phyloP scores from a whole-genome alignment of 225 moss, liverwort and hornwort species.

The Pleurozium schreberi region DNA sequence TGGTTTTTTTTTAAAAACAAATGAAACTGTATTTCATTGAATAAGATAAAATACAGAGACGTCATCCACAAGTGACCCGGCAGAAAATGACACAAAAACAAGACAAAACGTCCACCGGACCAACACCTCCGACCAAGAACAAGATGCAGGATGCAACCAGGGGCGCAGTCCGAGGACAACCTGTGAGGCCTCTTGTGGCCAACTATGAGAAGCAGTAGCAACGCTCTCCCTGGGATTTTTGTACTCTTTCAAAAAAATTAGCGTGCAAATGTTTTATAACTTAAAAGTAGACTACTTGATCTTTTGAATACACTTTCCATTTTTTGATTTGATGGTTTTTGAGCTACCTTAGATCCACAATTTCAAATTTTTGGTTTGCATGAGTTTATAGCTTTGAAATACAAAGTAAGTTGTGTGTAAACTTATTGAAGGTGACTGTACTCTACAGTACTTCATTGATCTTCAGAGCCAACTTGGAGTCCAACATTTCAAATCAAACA shows the following conservation, averaged over 20 bases:
- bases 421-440: neutral
- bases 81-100: too few species aligned
- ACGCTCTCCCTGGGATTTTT: too few species aligned
- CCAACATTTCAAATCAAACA: neutral
- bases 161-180: too few species aligned
- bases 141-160: too few species aligned
- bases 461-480: neutral
- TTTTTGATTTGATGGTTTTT: neutral
- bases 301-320: fast-evolving
- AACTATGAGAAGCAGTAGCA: too few species aligned
- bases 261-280: neutral
- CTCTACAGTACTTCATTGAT: neutral
- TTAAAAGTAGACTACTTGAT: neutral
- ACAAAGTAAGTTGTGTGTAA: neutral
- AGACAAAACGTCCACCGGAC: too few species aligned
- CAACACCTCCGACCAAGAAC: too few species aligned
- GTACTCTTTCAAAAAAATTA: neutral
- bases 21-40: too few species aligned
- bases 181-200: too few species aligned
- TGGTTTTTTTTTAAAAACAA: too few species aligned
- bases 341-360: neutral
- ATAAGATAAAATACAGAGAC: too few species aligned
- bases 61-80: too few species aligned
- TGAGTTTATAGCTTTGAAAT: neutral
- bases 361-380: neutral